Evolutionary conservation across 1,284 basidiomycete genomes (phyloP), one percentile per base, ranked within the genome.

Genomic region (Heterobasidion occidentale): DNA sequence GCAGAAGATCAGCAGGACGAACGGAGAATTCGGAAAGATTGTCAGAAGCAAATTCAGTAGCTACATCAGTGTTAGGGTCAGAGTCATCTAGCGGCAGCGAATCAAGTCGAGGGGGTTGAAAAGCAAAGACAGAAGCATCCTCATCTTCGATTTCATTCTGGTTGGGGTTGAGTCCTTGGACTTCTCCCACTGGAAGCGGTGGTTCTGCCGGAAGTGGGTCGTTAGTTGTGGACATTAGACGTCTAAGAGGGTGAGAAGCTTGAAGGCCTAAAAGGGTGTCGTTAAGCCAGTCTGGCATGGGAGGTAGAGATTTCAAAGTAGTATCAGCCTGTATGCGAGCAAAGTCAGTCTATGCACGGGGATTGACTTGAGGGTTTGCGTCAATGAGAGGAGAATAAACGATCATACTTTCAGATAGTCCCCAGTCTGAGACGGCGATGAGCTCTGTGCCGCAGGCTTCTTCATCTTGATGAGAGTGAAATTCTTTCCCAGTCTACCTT

Each of bases 281-380:
- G 33, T 68, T 67, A 14, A 83, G 72, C 80, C 81, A 81, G 47
- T 63, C 55, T 3, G 80, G 80, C 50, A 80, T 66, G 11, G 66
- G 61, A 38, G 36, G 57, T 51, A 56, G 46, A 36, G 49, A 52
- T 53, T 45, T 46, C 51, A 48, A 55, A 20, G 51, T 55, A 35
- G 7, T 42, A 36, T 35, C 49, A 27, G 50, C 52, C 47, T 58
- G 51, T 36, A 42, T 42, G 6, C n/a, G 12, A 42, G n/a, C 4
- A n/a, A 42, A 42, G n/a, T 8, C n/a, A 11, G 38, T n/a, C 11
- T n/a, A 42, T 7, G 27, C 17, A 9, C 12, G 5, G 7, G 15
- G 14, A 33, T 15, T 19, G 12, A 17, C 20, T 46, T 27, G 33
- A 27, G 38, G 53, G 14, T 27, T 27, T 6, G 27, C 5, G 27